Evolutionary conservation across 2,329 filamentous ascomycete genomes (phyloP).

Genomic region (Trichothecium roseum): DNA sequence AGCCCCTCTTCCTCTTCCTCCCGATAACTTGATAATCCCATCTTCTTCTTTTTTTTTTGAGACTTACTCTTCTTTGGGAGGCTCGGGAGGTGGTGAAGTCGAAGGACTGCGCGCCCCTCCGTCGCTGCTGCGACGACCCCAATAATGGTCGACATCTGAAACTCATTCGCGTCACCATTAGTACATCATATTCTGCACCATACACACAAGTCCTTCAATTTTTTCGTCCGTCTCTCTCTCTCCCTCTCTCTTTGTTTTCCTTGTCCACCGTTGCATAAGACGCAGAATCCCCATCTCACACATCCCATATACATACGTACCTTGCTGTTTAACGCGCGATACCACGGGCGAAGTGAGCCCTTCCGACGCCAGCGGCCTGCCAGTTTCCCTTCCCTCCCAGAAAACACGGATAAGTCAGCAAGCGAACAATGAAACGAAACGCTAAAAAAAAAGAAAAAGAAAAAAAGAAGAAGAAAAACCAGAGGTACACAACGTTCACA

Average conservation of each 20-base stretch:
- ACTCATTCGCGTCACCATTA: background rate
- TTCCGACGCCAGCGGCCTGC: too few relatives aligned
- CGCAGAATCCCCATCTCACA: background rate
- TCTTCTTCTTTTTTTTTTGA: background rate
- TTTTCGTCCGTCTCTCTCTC: background rate
- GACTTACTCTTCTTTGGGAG: constrained; percentile 33
- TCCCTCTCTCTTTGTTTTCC: background rate
- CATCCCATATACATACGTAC: too few relatives aligned
- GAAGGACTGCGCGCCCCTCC: constrained; percentile 27
- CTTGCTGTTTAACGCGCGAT: background rate
- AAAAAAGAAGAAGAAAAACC: too few relatives aligned
- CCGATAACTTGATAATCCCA: background rate
- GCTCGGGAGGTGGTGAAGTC: constrained; percentile 40
- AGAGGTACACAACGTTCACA: too few relatives aligned
- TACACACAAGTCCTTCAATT: background rate
- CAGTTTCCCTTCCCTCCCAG: too few relatives aligned
- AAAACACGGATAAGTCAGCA: too few relatives aligned
- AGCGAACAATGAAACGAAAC: background rate
- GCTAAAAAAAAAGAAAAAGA: background rate
- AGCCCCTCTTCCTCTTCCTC: too few relatives aligned
- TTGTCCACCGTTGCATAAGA: background rate
- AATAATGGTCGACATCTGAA: background rate
- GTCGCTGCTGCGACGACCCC: background rate
- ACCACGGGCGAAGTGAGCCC: too few relatives aligned
- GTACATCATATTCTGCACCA: too few relatives aligned